Conservation (phyloP, 257 asterid species). For the Leonotis leonurus region DNA sequence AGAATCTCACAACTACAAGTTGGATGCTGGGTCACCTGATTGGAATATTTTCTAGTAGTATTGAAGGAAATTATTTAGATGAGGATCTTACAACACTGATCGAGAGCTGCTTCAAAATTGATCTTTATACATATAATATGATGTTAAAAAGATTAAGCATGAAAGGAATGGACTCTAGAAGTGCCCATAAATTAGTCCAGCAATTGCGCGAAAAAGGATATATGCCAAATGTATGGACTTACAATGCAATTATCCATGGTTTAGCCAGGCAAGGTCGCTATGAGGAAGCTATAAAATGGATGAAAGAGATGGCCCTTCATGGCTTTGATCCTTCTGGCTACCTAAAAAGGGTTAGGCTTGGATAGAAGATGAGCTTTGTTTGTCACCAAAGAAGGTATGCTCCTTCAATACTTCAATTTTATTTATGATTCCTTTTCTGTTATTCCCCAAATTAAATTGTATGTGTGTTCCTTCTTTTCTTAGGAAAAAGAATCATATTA, state of each 20-base stretch:
- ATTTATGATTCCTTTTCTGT: background rate
- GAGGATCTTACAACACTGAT: conserved; percentile 46
- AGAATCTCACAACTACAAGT: conserved; percentile 31
- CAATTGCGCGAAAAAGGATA: conserved; percentile 39
- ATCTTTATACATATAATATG: conserved; percentile 62
- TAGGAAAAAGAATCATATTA: background rate
- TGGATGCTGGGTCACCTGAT: conserved; percentile 55
- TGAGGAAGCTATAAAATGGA: conserved; percentile 55
- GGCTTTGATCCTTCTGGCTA: conserved; percentile 41
- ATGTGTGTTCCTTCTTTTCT: background rate
- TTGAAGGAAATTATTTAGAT: conserved; percentile 28
- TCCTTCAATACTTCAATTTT: conserved; percentile 15
- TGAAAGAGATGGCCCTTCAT: conserved; percentile 43
- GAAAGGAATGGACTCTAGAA: conserved; percentile 29
- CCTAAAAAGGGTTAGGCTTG: conserved; percentile 19
- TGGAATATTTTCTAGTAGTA: conserved; percentile 50
- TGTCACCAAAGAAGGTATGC: background rate
- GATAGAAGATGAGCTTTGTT: background rate
- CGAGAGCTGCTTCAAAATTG: conserved; percentile 43
- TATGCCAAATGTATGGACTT: conserved; percentile 73
- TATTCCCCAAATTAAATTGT: conserved; percentile 1
- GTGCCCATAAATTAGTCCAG: conserved; percentile 40
- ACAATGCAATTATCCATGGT: conserved; percentile 46
- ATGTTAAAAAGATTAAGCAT: conserved; percentile 50
- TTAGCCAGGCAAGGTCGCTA: conserved; percentile 44